These are phyloP conservation scores for Tricholoma furcatifolium DNA, from an alignment of 768 basidiomycete species.

Conservation along the genomic window DNA sequence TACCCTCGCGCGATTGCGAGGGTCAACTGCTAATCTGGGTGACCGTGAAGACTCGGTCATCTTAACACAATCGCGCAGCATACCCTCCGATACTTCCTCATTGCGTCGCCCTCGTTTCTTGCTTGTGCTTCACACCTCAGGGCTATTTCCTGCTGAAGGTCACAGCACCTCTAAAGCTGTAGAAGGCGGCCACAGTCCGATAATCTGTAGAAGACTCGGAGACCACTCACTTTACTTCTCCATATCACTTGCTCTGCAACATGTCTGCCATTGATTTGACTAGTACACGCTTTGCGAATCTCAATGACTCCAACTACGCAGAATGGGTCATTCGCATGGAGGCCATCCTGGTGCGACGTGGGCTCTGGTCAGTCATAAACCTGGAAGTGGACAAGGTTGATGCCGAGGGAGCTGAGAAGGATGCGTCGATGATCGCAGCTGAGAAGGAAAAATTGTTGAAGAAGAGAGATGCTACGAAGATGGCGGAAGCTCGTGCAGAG, in stretches of 20 bases:
- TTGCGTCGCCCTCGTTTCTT: neutral
- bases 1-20: too few species aligned
- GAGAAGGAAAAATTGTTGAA: constrained; percentile 4
- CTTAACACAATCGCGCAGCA: constrained; percentile 7
- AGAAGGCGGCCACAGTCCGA: constrained; percentile 3
- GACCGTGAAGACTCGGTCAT: too few species aligned
- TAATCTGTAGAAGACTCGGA: neutral
- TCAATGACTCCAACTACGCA: constrained; percentile 22
- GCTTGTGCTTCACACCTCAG: neutral
- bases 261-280: too few species aligned
- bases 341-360: constrained; percentile 13
- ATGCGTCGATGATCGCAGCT: neutral
- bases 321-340: constrained; percentile 25
- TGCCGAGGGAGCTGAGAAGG: constrained; percentile 5
- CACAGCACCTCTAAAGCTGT: constrained; percentile 12
- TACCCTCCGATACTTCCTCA: neutral
- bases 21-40: too few species aligned
- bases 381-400: neutral
- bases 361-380: constrained; percentile 16
- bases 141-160: constrained; percentile 6
- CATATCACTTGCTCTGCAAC: too few species aligned
- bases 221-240: too few species aligned
- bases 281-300: constrained; percentile 11
- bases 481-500: constrained; percentile 23
- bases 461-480: constrained; percentile 16